Evolutionary conservation across 345 rosid genomes (phyloP).

Genomic region (Hibiscus mutabilis): DNA sequence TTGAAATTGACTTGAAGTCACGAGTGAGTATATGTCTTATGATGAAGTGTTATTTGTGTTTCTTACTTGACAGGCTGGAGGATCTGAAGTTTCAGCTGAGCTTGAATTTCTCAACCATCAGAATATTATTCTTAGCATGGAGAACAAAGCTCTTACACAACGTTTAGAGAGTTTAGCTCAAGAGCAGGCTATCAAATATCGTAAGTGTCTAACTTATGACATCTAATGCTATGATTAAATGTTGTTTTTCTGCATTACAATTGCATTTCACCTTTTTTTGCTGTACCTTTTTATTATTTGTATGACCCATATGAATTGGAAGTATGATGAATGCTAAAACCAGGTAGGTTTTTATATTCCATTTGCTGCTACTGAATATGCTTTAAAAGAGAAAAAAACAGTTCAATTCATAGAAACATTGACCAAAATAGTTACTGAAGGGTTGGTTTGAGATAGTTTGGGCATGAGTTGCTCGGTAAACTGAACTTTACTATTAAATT

Average conservation of each 20-base stretch:
- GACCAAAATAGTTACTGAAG: not conserved
- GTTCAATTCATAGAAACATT: not conserved
- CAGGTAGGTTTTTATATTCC: not conserved
- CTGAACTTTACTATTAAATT: not conserved
- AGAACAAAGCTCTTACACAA: conserved; percentile 79
- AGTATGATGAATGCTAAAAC: not conserved
- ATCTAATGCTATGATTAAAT: not conserved
- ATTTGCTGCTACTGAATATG: not conserved
- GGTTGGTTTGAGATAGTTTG: not conserved
- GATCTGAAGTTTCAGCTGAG: conserved; percentile 73
- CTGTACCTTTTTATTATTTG: not conserved
- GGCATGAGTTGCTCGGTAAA: not conserved
- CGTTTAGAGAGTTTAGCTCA: conserved; percentile 75
- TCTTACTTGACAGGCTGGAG: conserved; percentile 53
- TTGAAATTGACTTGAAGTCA: not conserved
- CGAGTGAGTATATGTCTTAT: not conserved
- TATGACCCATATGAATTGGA: not conserved
- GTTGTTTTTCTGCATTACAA: not conserved
- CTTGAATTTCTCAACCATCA: conserved; percentile 81
- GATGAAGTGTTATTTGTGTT: conserved; percentile 1
- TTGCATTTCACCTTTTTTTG: not conserved
- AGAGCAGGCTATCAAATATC: conserved; percentile 69
- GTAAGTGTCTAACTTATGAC: conserved; percentile 34
- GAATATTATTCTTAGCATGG: conserved; percentile 77
- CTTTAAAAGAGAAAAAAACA: not conserved